These are phyloP conservation scores for Combretum micranthum DNA, from an alignment of 345 rosid genomes.

Conservation along the genomic window DNA sequence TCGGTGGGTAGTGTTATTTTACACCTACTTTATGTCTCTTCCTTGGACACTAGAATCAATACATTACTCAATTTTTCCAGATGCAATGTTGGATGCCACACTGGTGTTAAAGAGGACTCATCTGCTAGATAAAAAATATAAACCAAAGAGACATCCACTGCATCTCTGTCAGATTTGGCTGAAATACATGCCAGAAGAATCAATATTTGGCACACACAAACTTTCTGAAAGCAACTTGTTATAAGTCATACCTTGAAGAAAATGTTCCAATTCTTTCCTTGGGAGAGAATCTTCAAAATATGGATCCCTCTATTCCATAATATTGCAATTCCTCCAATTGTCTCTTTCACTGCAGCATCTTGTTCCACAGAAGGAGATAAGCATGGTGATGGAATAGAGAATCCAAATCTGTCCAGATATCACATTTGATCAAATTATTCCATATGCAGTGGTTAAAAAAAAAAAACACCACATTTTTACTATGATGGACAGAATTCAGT, in stretches of 20 bases:
- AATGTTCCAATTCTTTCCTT: slow-evolving; percentile 59
- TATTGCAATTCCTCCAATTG: slow-evolving; percentile 28
- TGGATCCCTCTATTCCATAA: slow-evolving; percentile 50
- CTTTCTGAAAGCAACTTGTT: neutral
- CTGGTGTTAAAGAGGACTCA: no score
- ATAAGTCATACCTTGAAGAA: slow-evolving; percentile 53
- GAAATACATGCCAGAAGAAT: no score
- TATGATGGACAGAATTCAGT: neutral
- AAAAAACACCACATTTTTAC: slow-evolving; percentile 4
- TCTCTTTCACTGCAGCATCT: slow-evolving; percentile 37
- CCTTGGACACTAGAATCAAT: no score
- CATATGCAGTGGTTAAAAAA: neutral
- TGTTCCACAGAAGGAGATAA: slow-evolving; percentile 49
- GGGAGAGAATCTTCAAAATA: slow-evolving; percentile 32
- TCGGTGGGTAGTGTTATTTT: no score
- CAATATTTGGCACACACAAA: no score
- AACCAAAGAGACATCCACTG: no score
- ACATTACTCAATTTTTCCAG: no score
- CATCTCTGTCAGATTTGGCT: no score
- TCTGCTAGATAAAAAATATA: no score
- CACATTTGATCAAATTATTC: slow-evolving; percentile 3
- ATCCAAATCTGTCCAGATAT: slow-evolving; percentile 46
- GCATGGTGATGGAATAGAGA: slow-evolving; percentile 36
- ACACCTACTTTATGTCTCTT: no score
- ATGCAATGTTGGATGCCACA: no score